Base-by-base conservation (phyloP, 2,329 filamentous ascomycete species). In the Fusarium sublunatum region DNA sequence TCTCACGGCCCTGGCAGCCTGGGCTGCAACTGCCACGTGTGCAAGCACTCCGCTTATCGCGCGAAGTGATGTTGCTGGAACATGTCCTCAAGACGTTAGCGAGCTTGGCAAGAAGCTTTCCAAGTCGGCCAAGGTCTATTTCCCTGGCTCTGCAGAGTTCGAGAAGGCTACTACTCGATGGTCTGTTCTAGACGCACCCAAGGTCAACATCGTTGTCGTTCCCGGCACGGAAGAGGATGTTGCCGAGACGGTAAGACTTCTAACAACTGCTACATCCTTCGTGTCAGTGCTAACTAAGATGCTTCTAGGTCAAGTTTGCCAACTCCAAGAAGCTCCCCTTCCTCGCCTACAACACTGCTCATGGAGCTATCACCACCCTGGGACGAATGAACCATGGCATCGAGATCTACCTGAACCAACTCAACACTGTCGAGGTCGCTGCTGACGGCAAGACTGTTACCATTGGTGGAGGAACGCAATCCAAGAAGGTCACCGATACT, bases 261-360 rank as follows among this genome's bases (percentile, higher is more conserved):
- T 3, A 0, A 29, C 2, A 2, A 11, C 11, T 2, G 3, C 3
- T 3, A 0, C 2, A 0, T 0, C 3, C 4, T 12, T 1, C 3
- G 1, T 25, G 22, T 9, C 5, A 15, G 4, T 42, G 24, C 26
- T 58, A 15, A 41, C n/a, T 5, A 6, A 1, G 6, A 7, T 34
- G 3, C 6, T 11, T 6, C 1, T 11, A 47, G 73, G 68, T 76
- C 26, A 73, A 72, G 45, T 85, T 76, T 56, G 83, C 84, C 38
- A 82, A 81, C 61, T 65, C 75, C 34, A 71, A 77, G 41, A 65
- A 75, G 2, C 53, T 84, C 3, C 82, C 83, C 0, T 85, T 87
- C 59, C 77, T 87, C 3, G 79, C 83, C 1, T 80, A 76, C 68
- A 84, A 82, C 65, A 81, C 82, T 12, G 78, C 75, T 2, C 85